Evolutionary conservation across 1,284 basidiomycete genomes (phyloP).

Genomic region (Volvariella volvacea): DNA sequence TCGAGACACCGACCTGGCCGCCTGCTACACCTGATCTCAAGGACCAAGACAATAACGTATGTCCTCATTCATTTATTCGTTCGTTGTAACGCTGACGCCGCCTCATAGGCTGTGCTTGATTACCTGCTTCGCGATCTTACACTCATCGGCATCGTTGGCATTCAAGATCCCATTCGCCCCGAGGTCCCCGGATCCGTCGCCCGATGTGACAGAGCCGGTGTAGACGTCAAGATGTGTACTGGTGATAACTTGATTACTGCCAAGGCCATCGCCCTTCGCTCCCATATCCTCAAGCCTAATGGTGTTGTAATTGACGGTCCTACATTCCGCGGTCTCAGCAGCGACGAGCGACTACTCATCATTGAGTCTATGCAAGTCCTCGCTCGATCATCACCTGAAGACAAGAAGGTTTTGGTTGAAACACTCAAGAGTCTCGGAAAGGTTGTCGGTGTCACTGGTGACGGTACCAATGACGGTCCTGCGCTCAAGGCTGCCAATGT

Average conservation of each 20-base stretch:
- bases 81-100: not conserved
- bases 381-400: constrained; percentile 95
- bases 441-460: constrained; percentile 95
- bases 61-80: not conserved
- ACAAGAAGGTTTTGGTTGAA: constrained; percentile 92
- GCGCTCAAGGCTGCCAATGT: constrained; percentile 93
- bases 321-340: constrained; percentile 54
- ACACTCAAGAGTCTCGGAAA: constrained; percentile 85
- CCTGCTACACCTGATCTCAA: constrained; percentile 42
- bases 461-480: constrained; percentile 97
- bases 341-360: constrained; percentile 53
- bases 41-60: constrained; percentile 45
- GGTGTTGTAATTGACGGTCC: constrained; percentile 98
- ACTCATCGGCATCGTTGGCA: constrained; percentile 85
- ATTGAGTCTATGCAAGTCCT: constrained; percentile 71
- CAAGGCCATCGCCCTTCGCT: constrained; percentile 90
- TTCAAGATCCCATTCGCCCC: constrained; percentile 91
- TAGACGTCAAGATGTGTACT: constrained; percentile 98
- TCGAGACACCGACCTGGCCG: constrained; percentile 68
- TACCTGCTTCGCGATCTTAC: constrained; percentile 71
- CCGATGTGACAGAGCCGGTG: constrained; percentile 84
- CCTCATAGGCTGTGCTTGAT: constrained; percentile 59
- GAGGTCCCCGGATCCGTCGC: constrained; percentile 87
- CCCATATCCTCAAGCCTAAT: constrained; percentile 88
- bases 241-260: constrained; percentile 96